These are phyloP conservation scores for Aspergillus quadrilineatus DNA, from an alignment of 2,329 filamentous ascomycete species.

Conservation along the genomic window DNA sequence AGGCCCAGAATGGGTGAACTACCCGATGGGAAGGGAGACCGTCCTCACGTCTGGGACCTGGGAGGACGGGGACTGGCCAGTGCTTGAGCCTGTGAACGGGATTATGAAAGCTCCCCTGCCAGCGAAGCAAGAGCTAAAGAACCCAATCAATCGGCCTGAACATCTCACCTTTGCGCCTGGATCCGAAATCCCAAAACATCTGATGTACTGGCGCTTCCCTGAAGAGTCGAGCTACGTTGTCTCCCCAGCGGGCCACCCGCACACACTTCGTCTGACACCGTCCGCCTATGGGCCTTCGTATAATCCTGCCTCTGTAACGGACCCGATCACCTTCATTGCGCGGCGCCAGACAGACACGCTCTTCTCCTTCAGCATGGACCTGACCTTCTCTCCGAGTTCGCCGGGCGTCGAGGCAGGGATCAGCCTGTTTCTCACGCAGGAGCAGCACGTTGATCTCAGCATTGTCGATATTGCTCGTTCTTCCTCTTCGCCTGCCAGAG, in stretches of 20 bases:
- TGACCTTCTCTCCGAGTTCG: not conserved
- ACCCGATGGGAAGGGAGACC: conserved; percentile 57
- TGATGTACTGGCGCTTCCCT: conserved; percentile 58
- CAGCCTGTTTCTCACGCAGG: conserved; percentile 20
- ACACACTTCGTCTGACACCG: conserved; percentile 50
- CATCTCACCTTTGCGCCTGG: conserved; percentile 48
- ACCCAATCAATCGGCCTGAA: conserved; percentile 46
- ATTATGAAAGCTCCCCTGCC: conserved; percentile 17
- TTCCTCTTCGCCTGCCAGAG: not conserved
- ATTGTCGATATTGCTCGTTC: conserved; percentile 1
- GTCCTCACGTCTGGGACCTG: conserved; percentile 52
- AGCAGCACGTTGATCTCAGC: conserved; percentile 23
- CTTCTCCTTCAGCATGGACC: conserved; percentile 19
- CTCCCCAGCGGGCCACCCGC: conserved; percentile 44
- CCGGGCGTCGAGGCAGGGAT: conserved; percentile 18
- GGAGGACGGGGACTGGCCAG: conserved; percentile 51
- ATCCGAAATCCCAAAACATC: conserved; percentile 52
- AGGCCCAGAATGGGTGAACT: conserved; percentile 37
- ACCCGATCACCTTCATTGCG: conserved; percentile 11
- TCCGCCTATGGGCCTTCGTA: conserved; percentile 56
- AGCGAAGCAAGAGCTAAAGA: conserved; percentile 21
- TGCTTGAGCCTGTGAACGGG: conserved; percentile 17
- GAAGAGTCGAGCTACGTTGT: conserved; percentile 45
- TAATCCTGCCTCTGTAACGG: conserved; percentile 34
- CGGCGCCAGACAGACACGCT: conserved; percentile 22